phyloP scores from a whole-genome alignment of 257 asterid genomes.

The Solanum piurae region DNA sequence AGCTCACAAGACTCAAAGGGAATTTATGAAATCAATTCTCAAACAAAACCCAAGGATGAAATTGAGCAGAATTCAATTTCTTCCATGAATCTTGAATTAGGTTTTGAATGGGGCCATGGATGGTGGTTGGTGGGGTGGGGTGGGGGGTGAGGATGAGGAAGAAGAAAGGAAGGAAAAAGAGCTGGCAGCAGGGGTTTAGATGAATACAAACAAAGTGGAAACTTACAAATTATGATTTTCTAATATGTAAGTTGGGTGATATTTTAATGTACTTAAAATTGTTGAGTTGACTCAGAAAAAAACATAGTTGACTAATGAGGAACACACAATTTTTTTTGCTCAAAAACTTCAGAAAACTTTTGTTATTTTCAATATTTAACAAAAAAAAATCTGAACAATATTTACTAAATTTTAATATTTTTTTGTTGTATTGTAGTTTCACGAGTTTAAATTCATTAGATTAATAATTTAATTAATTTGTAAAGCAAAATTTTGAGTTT shows the following conservation, averaged over 20 bases:
- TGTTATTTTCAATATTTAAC: neutral
- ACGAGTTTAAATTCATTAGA: neutral
- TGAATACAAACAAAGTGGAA: constrained; percentile 4
- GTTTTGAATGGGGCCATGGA: neutral
- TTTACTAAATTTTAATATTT: neutral
- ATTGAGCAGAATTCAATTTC: neutral
- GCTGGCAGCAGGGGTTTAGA: constrained; percentile 7
- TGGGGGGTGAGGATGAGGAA: neutral
- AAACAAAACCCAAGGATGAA: neutral
- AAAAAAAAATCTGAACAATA: neutral
- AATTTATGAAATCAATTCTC: neutral
- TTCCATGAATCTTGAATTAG: constrained; percentile 1
- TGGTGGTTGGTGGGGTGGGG: neutral
- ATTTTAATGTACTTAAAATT: neutral
- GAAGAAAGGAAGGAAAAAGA: neutral
- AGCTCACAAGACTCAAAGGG: neutral
- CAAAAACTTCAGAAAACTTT: neutral
- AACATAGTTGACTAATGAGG: neutral
- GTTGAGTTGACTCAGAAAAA: neutral
- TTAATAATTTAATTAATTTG: neutral
- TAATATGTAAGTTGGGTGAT: neutral
- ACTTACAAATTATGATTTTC: constrained; percentile 1
- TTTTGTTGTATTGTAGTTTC: neutral
- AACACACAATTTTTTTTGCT: neutral
- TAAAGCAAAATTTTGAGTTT: neutral